These are phyloP conservation scores for Tieghemostelium lacteum DNA, from an alignment of 78 protist genomes.

Conservation along the genomic window DNA sequence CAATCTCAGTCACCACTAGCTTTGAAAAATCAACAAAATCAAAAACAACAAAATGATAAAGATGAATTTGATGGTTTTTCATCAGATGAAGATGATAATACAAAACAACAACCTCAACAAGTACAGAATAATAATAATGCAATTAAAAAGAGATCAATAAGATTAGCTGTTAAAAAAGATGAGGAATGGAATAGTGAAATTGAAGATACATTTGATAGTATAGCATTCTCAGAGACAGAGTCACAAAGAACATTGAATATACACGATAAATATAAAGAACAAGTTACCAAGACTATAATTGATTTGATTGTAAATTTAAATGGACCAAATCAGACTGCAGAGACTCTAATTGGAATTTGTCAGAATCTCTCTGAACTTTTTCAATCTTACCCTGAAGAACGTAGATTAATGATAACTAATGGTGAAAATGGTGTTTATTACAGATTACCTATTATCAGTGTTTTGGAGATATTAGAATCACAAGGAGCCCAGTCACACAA, in stretches of 20 bases:
- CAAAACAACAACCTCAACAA: background rate
- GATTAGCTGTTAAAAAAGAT: conserved; percentile 1
- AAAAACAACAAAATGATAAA: conserved; percentile 10
- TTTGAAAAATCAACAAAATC: too few species aligned
- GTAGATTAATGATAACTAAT: conserved; percentile 35
- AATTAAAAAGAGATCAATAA: background rate
- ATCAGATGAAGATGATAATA: conserved; percentile 3
- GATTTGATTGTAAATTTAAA: conserved; percentile 30
- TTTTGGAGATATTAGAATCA: conserved; percentile 42
- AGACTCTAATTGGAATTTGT: conserved; percentile 4
- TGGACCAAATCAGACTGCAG: conserved; percentile 5
- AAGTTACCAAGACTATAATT: conserved; percentile 53
- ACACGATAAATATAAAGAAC: conserved; percentile 71
- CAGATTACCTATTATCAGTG: conserved; percentile 42
- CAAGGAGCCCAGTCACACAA: background rate
- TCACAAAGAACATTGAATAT: conserved; percentile 37
- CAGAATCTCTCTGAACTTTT: conserved; percentile 31
- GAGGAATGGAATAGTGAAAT: conserved; percentile 73
- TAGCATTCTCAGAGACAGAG: conserved; percentile 16
- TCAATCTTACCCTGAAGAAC: conserved; percentile 33
- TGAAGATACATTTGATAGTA: conserved; percentile 58
- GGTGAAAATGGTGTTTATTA: conserved; percentile 73
- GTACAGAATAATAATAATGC: background rate
- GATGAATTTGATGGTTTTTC: conserved; percentile 42
- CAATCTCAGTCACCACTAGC: too few species aligned